Base-by-base conservation (phyloP, 768 basidiomycete species). In the Lactifluus piperatus region DNA sequence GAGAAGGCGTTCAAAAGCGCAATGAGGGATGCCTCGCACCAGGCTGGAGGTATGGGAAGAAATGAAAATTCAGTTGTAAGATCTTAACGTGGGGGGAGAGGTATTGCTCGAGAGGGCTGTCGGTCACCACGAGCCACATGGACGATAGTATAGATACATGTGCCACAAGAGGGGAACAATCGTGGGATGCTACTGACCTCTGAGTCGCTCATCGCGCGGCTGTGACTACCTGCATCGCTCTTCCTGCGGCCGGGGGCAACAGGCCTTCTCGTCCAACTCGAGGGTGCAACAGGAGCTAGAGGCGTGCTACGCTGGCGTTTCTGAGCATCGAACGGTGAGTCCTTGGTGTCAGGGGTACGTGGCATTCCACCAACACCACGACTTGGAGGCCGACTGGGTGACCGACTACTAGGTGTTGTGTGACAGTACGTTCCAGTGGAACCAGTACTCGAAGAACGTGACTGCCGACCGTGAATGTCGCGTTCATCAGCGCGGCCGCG, bases 251-350 rank as follows among this genome's bases (percentile, higher is more conserved):
- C 72, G 6, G 85, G 83, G 14, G 88, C 87, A 16, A 75, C 73
- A 4, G 86, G 87, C 3, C 86, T 80, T 62, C 81, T 84, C 29
- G 79, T 68, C 85, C 88, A 91, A 64, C 86, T 90, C 3, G 89
- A 89, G 0, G 90, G 90, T 1, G 86, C 81, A 27, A 70, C 74
- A 54, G 70, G 73, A 4, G 69, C 69, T 2, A 90, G 72, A 0
- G 88, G 90, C 0, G 83, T 83, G 9, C 86, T 77, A 20, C 90
- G 80, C 68, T 89, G 88, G 58, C 90, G 73, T 30, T 79, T 77
- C 47, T 84, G 79, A 0, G 80, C 76, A 65, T 91, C 89, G 63
- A 91, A 86, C 4, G 82, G 81, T 0, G 87, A 88, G 34, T 78
- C 71, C 43, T 71, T 71, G 65, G 62, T 54, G 39, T 62, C 71